phyloP scores from a whole-genome alignment of 1,284 basidiomycete species.

The Ustilago xerochloae region DNA sequence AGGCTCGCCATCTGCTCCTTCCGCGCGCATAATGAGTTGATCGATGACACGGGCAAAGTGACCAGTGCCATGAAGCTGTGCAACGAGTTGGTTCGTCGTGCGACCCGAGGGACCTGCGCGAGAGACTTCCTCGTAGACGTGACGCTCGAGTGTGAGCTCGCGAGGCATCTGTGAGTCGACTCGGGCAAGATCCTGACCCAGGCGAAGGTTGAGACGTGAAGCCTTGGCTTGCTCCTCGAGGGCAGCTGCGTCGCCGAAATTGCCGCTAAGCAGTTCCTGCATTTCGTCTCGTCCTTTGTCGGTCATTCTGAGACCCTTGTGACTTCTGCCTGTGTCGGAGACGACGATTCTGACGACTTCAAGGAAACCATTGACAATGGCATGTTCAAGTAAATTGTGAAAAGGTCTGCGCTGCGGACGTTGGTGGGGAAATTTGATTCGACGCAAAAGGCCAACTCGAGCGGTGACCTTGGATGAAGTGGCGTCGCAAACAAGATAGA shows the following conservation, averaged over 20 bases:
- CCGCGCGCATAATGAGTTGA: constrained; percentile 18
- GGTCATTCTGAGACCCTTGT: constrained; percentile 41
- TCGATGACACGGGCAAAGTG: constrained; percentile 29
- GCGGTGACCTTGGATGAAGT: constrained; percentile 34
- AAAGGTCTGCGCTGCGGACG: constrained; percentile 11
- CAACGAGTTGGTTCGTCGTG: constrained; percentile 26
- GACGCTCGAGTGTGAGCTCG: constrained; percentile 42
- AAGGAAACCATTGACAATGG: constrained; percentile 39
- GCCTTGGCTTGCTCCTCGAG: constrained; percentile 26
- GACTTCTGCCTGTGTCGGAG: constrained; percentile 6
- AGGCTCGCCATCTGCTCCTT: constrained; percentile 35
- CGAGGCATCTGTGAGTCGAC: constrained; percentile 21
- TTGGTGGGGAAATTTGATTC: constrained; percentile 18
- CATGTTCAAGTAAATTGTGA: constrained; percentile 26
- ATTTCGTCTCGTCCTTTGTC: constrained; percentile 31
- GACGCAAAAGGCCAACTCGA: constrained; percentile 14
- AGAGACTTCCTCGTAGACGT: constrained; percentile 33
- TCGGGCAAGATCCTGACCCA: constrained; percentile 31
- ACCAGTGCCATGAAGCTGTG: constrained; percentile 25
- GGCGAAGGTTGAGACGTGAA: constrained; percentile 8
- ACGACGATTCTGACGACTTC: constrained; percentile 33
- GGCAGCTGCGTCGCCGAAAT: constrained; percentile 13
- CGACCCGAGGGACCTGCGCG: constrained; percentile 31
- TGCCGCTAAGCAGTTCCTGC: constrained; percentile 27
- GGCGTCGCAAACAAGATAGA: constrained; percentile 32